Base-by-base conservation (phyloP, 345 rosid species). In the Brassica cretica region DNA sequence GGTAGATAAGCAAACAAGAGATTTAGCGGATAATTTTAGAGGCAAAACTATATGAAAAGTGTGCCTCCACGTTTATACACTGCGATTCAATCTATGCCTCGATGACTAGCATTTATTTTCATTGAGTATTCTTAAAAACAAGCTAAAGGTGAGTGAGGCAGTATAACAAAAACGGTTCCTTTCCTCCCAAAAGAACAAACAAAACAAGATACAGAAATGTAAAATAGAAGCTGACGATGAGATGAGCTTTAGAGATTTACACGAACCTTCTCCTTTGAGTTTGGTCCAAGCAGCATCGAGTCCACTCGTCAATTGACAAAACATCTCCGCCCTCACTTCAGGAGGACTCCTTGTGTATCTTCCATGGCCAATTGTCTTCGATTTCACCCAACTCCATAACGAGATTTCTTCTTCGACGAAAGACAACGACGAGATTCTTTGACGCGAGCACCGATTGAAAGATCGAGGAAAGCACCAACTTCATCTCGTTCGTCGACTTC, bases 91-190 rank as follows among this genome's bases (percentile, higher is more conserved):
- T 80, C 2, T 80, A 70, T 80, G 82, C 82, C 82, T 80, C 82
- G 7, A 70, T 55, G 82, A 80, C 82, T 80, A 80, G 68, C 82
- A 29, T 75, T 46, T 80, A 25, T 56, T 75, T 75, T 64, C 82
- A 76, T 80, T 27, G 79, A n/a, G 71, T 64, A 9, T 74, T 74
- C 68, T 74, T 61, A 79, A 75, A 80, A 69, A 69, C 76, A 80
- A 70, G 82, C 82, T 75, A 80, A 80, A 80, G 82, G 82, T 80
- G 82, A 69, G 76, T 80, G 82, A 80, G 82, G 82, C 82, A 74
- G 4, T 6, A 1, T 9, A 0, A 19, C 53, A 4, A 44, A 35
- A 33, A 2, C 1, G 15, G 19, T 0, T 16, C 1, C 3, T 60
- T 68, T 30, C 51, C 18, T 14, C 56, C 0, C 10, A 12, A 63